phyloP scores from a whole-genome alignment of 805 yeast species.

The Pichia paraexigua region DNA sequence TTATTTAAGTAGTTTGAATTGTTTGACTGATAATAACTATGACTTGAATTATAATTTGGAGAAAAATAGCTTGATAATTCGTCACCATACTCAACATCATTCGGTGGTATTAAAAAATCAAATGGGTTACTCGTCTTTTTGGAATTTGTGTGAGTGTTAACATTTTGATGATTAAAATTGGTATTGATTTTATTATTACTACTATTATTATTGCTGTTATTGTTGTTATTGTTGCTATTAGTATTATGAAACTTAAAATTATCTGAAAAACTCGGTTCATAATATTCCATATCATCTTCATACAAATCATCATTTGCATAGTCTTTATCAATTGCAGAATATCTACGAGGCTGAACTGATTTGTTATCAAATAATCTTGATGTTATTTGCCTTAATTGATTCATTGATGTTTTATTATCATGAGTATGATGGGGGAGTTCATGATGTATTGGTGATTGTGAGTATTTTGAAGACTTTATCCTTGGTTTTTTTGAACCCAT shows the following conservation, averaged over 20 bases:
- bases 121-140: background rate
- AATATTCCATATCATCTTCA: slow-evolving; percentile 38
- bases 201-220: too few relatives aligned
- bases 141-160: background rate
- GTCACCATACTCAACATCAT: slow-evolving; percentile 24
- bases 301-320: slow-evolving; percentile 41
- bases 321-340: slow-evolving; percentile 43
- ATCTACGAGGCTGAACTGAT: slow-evolving; percentile 64
- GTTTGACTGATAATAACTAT: background rate
- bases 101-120: slow-evolving; percentile 11
- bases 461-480: slow-evolving; percentile 6
- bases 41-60: background rate
- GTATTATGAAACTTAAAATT: background rate
- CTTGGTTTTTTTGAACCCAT: slow-evolving; percentile 14
- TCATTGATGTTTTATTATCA: slow-evolving; percentile 8
- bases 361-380: slow-evolving; percentile 66
- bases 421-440: background rate
- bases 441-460: slow-evolving; percentile 3
- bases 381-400: slow-evolving; percentile 44
- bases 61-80: slow-evolving; percentile 13
- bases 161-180: background rate
- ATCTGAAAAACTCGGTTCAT: slow-evolving; percentile 8
- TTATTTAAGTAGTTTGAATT: slow-evolving; percentile 4
- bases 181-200: too few relatives aligned
- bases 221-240: background rate